Evolutionary conservation across 805 yeast species (phyloP).

Genomic region (Wickerhamomyces chaumierensis): DNA sequence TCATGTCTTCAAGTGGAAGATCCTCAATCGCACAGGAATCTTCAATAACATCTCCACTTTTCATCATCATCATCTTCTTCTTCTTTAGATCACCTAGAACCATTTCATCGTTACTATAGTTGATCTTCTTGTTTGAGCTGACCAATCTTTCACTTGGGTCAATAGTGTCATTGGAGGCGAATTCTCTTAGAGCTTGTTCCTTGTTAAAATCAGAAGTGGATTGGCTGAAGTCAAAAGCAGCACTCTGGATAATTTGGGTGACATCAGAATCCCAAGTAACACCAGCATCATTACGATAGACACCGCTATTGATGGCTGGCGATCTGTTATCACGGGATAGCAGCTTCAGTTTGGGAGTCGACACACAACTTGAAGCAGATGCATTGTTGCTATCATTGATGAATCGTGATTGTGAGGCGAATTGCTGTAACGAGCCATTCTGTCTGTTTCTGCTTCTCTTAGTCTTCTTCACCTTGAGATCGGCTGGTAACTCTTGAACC

Average conservation of each 20-base stretch:
- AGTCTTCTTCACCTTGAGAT: conserved; percentile 14
- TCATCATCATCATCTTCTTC: conserved; percentile 4
- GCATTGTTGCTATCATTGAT: conserved; percentile 3
- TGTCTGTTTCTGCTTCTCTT: conserved; percentile 3
- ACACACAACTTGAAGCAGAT: conserved; percentile 3
- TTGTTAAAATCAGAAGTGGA: conserved; percentile 79
- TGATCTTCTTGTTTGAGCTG: conserved; percentile 55
- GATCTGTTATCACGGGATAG: neutral
- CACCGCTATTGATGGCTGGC: conserved; percentile 13
- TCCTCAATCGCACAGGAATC: conserved; percentile 4
- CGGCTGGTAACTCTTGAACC: conserved; percentile 41
- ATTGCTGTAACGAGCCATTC: no score
- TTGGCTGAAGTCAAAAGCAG: conserved; percentile 79
- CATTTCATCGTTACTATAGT: conserved; percentile 65
- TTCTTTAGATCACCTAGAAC: conserved; percentile 23
- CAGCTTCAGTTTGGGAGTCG: conserved; percentile 6
- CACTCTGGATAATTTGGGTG: conserved; percentile 31
- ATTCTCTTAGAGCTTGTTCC: conserved; percentile 64
- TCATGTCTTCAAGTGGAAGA: conserved; percentile 1
- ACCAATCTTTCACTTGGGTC: conserved; percentile 57
- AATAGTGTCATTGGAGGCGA: conserved; percentile 51
- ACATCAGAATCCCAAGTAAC: conserved; percentile 44
- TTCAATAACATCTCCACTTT: no score
- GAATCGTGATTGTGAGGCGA: conserved; percentile 6
- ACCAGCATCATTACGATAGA: conserved; percentile 12